Evolutionary conservation across 805 yeast species (phyloP).

Genomic region (Candida ovalis): DNA sequence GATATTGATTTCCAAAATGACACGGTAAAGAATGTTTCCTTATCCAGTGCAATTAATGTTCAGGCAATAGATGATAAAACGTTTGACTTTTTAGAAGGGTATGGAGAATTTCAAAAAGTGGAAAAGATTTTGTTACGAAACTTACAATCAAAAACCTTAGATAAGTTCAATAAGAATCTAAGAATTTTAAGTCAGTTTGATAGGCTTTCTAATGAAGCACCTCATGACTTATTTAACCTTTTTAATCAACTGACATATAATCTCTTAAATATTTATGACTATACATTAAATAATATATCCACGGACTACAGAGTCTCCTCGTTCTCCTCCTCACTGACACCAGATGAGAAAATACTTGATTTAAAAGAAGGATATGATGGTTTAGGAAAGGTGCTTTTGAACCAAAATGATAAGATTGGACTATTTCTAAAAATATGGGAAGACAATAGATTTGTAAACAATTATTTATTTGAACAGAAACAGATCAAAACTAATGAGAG

Average conservation of each 20-base stretch:
- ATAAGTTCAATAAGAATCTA: slow-evolving; percentile 31
- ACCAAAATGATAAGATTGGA: slow-evolving; percentile 30
- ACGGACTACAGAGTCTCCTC: not conserved
- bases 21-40: slow-evolving; percentile 25
- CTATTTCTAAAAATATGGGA: slow-evolving; percentile 32
- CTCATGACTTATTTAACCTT: slow-evolving; percentile 31
- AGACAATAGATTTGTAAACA: slow-evolving; percentile 26
- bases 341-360: slow-evolving; percentile 10
- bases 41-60: slow-evolving; percentile 30
- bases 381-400: slow-evolving; percentile 25
- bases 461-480: slow-evolving; percentile 14
- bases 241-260: slow-evolving; percentile 28
- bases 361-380: slow-evolving; percentile 22
- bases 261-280: slow-evolving; percentile 14
- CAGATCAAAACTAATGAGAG: slow-evolving; percentile 14
- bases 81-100: slow-evolving; percentile 26
- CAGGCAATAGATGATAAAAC: slow-evolving; percentile 23
- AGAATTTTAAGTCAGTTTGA: slow-evolving; percentile 31
- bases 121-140: slow-evolving; percentile 26
- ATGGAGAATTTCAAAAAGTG: slow-evolving; percentile 20
- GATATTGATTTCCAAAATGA: slow-evolving; percentile 34
- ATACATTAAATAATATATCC: slow-evolving; percentile 6
- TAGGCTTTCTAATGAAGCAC: slow-evolving; percentile 26
- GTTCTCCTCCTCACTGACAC: not conserved
- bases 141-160: slow-evolving; percentile 28